Conservation (phyloP, 495 filamentous ascomycete genomes). For the Rhypophila decipiens region DNA sequence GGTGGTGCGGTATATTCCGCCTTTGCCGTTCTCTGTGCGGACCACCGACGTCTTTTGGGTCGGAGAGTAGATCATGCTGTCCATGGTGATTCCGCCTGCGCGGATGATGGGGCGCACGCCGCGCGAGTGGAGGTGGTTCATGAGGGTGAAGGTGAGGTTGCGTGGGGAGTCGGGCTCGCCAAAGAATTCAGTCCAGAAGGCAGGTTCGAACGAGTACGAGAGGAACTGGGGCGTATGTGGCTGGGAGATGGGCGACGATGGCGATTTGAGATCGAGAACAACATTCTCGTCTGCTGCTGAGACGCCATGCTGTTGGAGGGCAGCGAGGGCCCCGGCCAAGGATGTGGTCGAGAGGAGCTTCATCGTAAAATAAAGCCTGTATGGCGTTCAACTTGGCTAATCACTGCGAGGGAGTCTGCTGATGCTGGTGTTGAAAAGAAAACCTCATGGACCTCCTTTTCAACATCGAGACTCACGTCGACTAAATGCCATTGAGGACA, state of each 20-base stretch:
- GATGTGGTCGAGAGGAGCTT: background rate
- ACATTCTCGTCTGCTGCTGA: background rate
- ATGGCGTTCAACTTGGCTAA: no score
- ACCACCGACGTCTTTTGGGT: conserved; percentile 8
- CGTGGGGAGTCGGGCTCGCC: conserved; percentile 14
- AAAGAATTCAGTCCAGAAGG: conserved; percentile 20
- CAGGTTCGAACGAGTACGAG: conserved; percentile 20
- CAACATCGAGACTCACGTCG: background rate
- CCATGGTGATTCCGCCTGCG: conserved; percentile 18
- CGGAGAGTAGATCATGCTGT: conserved; percentile 15
- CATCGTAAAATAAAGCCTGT: no score
- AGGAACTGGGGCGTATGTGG: conserved; percentile 14
- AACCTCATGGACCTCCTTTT: no score
- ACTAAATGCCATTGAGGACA: background rate
- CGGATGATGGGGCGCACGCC: conserved; percentile 16
- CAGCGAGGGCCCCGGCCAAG: background rate
- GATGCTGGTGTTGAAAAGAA: no score
- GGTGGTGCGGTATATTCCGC: conserved; percentile 16
- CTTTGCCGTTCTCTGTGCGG: conserved; percentile 16
- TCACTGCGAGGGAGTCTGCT: no score
- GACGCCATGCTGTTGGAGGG: background rate
- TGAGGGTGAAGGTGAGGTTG: conserved; percentile 14
- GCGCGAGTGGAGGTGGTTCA: conserved; percentile 15
- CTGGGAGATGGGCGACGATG: conserved; percentile 12
- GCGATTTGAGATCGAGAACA: conserved; percentile 1